A percentile compares a stretch with the other conserved stretches of the same genome.
Conservation (phyloP, 2,329 filamentous ascomycete species). For the Plenodomus lindquistii region DNA sequence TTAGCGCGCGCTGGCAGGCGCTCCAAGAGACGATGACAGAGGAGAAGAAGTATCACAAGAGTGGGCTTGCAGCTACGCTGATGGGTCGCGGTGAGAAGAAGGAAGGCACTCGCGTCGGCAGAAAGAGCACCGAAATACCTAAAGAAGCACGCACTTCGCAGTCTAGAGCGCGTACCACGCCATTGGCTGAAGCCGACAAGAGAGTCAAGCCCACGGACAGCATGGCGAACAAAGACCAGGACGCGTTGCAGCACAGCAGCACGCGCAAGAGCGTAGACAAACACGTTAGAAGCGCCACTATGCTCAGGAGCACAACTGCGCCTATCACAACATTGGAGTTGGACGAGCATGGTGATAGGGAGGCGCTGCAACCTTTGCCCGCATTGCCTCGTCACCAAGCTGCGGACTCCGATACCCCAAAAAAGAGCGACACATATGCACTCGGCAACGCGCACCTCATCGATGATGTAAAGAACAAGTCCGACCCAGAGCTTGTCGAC, state of each 20-base stretch:
- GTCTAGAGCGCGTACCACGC: constrained; percentile 14
- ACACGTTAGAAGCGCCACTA: constrained; percentile 1
- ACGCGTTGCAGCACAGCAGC: constrained; percentile 12
- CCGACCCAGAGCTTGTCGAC: constrained; percentile 5
- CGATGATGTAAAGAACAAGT: constrained; percentile 4
- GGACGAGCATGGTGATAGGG: constrained; percentile 1
- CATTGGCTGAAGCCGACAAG: constrained; percentile 12
- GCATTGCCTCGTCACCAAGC: not conserved
- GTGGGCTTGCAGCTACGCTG: constrained; percentile 30
- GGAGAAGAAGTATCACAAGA: constrained; percentile 30
- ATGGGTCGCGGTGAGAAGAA: constrained; percentile 30
- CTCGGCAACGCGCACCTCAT: constrained; percentile 8
- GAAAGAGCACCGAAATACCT: constrained; percentile 27
- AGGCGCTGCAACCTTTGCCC: constrained; percentile 3
- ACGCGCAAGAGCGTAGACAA: constrained; percentile 17
- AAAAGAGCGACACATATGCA: constrained; percentile 5
- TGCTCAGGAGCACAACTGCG: constrained; percentile 24
- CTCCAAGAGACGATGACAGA: constrained; percentile 26
- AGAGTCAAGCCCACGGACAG: not conserved
- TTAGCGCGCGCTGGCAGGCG: constrained; percentile 27
- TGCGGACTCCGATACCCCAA: constrained; percentile 1
- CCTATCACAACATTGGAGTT: constrained; percentile 16
- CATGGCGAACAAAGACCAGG: constrained; percentile 2
- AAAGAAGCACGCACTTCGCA: constrained; percentile 2
- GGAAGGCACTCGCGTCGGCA: constrained; percentile 30